These are phyloP conservation scores for Triticum turgidum DNA, from an alignment of 176 grass and related monocot genomes.

Conservation along the genomic window DNA sequence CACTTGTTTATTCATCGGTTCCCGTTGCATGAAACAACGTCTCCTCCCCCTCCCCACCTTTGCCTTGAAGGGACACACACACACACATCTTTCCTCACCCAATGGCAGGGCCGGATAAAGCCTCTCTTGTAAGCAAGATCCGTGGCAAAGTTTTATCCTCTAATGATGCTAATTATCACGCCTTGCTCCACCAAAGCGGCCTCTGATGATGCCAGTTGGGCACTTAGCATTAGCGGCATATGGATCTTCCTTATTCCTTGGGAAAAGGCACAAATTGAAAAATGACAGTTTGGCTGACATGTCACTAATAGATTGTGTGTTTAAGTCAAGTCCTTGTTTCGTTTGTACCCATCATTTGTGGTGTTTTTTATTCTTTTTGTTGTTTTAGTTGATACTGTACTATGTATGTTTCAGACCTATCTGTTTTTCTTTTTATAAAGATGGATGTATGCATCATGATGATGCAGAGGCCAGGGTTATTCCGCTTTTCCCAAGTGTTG, in stretches of 20 bases:
- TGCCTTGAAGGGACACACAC: constrained; percentile 20
- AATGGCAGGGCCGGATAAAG: constrained; percentile 20
- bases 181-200: neutral
- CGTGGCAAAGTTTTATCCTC: constrained; percentile 23
- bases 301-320: too few species aligned
- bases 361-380: too few species aligned
- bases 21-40: constrained; percentile 20
- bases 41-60: neutral
- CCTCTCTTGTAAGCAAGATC: constrained; percentile 32
- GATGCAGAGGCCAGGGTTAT: too few species aligned
- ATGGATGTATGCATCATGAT: too few species aligned
- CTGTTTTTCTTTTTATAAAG: too few species aligned
- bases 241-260: neutral
- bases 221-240: neutral
- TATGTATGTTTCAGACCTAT: too few species aligned
- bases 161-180: constrained; percentile 44
- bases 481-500: too few species aligned
- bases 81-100: constrained; percentile 17
- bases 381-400: too few species aligned
- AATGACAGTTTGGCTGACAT: too few species aligned
- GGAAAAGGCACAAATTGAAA: neutral
- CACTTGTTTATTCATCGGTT: constrained; percentile 16
- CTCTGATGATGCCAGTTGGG: neutral
- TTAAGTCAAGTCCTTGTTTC: too few species aligned
- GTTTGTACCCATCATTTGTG: too few species aligned